Evolutionary conservation across 306 rosid species (phyloP), one percentile per base, ranked within the genome.

Genomic region (Bauhinia variegata): DNA sequence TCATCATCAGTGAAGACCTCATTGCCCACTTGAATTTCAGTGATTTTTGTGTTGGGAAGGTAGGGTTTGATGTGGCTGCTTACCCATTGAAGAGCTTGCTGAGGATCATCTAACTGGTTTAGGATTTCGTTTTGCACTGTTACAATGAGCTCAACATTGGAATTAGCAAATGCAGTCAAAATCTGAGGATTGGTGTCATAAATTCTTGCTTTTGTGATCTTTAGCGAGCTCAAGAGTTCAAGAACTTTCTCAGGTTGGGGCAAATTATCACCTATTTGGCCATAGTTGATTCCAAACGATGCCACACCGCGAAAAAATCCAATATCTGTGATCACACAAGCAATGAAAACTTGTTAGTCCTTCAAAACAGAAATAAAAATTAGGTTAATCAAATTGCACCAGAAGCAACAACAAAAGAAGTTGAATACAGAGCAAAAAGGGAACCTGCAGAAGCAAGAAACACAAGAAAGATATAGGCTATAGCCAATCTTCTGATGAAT

Each of bases 111-210:
- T 37, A 95, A 66, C 11, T 91, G 92, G 48, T 74, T 74, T 8
- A 95, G 61, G 73, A 88, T 73, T 54, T 71, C 71, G 15, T 95
- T 95, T 23, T 95, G 96, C 2, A 95, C 82, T 0, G 96, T 95
- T 28, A 95, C 99, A 23, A 85, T 82, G 13, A 95, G 75, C 36
- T 95, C 97, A 5, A 89, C 51, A 42, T 75, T 82, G 34, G 99
- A 90, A 36, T 90, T 85, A 12, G 97, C 88, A 58, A 95, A 90
- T 75, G 96, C 67, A 2, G 79, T 70, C 30, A 95, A 77, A 52
- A 95, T 38, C 59, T 83, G 82, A 1, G 99, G 99, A 54, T 90
- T 90, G 15, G 99, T 95, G 67, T 90, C 99, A 13, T 95, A 95
- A 10, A 95, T 95, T 86, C 99, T 82, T 32, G 91, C 82, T 70